Evolutionary conservation across 495 filamentous ascomycete genomes (phyloP).

Genomic region (Lophiostoma macrostomum): DNA sequence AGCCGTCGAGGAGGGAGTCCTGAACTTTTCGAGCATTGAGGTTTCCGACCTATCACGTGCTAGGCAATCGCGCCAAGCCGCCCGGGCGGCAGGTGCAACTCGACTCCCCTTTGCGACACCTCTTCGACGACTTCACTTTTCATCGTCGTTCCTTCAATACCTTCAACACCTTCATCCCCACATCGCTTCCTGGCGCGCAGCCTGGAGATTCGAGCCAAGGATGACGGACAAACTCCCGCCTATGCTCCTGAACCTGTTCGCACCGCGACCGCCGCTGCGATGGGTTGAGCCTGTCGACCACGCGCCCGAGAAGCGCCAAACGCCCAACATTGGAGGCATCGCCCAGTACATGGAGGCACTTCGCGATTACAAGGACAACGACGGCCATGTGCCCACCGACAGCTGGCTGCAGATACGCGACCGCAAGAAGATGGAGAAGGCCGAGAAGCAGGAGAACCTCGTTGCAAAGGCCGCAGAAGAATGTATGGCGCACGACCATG

Average conservation of each 20-base stretch:
- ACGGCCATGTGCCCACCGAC: slow-evolving; percentile 80
- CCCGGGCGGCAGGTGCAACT: too few relatives aligned
- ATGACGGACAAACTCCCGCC: slow-evolving; percentile 97
- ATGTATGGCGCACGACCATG: slow-evolving; percentile 55
- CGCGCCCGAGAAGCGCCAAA: slow-evolving; percentile 76
- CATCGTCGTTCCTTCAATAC: slow-evolving; percentile 4
- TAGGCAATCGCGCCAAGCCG: slow-evolving; percentile 9
- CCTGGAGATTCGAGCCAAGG: neutral
- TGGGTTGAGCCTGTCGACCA: slow-evolving; percentile 82
- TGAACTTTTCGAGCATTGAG: slow-evolving; percentile 19
- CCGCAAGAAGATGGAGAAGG: slow-evolving; percentile 75
- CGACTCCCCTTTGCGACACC: too few relatives aligned
- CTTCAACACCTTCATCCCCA: slow-evolving; percentile 1
- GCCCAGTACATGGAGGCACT: slow-evolving; percentile 70
- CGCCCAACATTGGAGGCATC: slow-evolving; percentile 66
- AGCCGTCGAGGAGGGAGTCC: neutral
- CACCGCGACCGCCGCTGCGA: slow-evolving; percentile 85
- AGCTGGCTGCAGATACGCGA: slow-evolving; percentile 86
- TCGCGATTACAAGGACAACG: slow-evolving; percentile 64
- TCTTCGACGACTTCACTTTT: neutral
- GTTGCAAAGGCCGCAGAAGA: slow-evolving; percentile 62
- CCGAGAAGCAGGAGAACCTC: slow-evolving; percentile 58
- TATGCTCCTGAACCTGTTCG: slow-evolving; percentile 89
- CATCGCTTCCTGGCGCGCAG: too few relatives aligned
- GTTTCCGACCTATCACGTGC: slow-evolving; percentile 4